Percentiles rank a stretch among this genome's conserved stretches.
Evolutionary conservation across 495 filamentous ascomycete genomes (phyloP).

Genomic region (Xylaria flabelliformis): DNA sequence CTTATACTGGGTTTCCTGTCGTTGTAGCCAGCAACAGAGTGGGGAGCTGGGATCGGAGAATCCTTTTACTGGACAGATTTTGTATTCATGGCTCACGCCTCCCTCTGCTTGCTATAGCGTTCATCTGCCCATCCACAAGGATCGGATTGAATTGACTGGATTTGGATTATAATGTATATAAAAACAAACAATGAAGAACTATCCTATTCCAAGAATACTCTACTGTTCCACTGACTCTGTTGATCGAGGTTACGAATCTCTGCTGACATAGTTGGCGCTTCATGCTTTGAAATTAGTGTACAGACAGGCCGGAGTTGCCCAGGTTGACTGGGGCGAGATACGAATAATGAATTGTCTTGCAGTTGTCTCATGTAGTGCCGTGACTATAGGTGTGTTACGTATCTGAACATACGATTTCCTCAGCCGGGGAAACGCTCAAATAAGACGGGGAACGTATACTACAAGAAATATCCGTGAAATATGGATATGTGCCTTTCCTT

Average conservation of each 20-base stretch:
- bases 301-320: not conserved
- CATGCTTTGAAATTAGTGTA: too few species aligned
- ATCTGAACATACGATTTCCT: not conserved
- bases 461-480: not conserved
- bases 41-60: conserved; percentile 21
- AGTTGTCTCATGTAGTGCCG: not conserved
- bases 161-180: conserved; percentile 21
- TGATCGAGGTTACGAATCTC: not conserved
- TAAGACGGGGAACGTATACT: not conserved
- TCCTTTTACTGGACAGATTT: conserved; percentile 24
- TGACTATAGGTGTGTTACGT: not conserved
- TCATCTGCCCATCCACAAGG: not conserved
- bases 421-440: not conserved
- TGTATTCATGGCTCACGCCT: conserved; percentile 27
- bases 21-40: not conserved
- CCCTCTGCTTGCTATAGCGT: conserved; percentile 20
- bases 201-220: not conserved
- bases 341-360: not conserved
- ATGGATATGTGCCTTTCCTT: not conserved
- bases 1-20: conserved; percentile 3
- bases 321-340: not conserved
- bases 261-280: not conserved
- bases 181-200: conserved; percentile 17
- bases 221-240: not conserved
- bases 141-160: conserved; percentile 14